phyloP scores from a whole-genome alignment of 768 basidiomycete species.

The Tubosaeta sp. region DNA sequence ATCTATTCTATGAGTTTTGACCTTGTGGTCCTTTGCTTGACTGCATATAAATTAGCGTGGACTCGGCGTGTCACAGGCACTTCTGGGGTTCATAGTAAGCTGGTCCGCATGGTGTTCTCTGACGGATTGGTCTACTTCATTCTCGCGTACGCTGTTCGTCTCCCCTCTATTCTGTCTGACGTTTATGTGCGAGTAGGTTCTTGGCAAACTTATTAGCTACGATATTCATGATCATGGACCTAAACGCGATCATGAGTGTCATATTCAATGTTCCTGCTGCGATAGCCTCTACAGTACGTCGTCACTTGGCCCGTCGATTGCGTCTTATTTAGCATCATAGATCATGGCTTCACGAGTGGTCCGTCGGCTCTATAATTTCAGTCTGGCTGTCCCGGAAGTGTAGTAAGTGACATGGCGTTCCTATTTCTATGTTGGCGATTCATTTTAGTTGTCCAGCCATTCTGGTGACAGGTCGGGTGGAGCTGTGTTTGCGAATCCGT shows the following conservation, averaged over 20 bases:
- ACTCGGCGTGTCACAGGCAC: slow-evolving; percentile 11
- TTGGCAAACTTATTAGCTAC: slow-evolving; percentile 40
- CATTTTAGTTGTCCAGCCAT: slow-evolving; percentile 9
- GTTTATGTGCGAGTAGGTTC: slow-evolving; percentile 29
- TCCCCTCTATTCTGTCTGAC: slow-evolving; percentile 23
- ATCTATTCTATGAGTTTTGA: slow-evolving; percentile 79
- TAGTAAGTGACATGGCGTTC: slow-evolving; percentile 20
- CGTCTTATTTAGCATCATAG: slow-evolving; percentile 25
- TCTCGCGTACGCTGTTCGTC: slow-evolving; percentile 50
- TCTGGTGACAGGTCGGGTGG: slow-evolving; percentile 20
- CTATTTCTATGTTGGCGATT: background rate
- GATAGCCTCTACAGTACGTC: slow-evolving; percentile 43
- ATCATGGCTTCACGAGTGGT: slow-evolving; percentile 60
- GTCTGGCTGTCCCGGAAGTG: slow-evolving; percentile 22
- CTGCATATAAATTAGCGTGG: slow-evolving; percentile 53
- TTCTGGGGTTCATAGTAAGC: slow-evolving; percentile 36
- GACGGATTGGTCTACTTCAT: slow-evolving; percentile 75
- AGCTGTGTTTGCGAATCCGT: slow-evolving; percentile 13
- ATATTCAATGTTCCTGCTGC: slow-evolving; percentile 66
- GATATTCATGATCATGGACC: slow-evolving; percentile 60
- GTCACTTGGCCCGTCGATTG: background rate
- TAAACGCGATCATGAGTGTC: slow-evolving; percentile 65
- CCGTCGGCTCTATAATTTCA: slow-evolving; percentile 53
- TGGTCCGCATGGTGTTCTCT: slow-evolving; percentile 61
- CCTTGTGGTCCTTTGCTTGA: slow-evolving; percentile 54